Conservation (phyloP, 108 stramenopile genomes). For the Fragilariopsis cylindrus region DNA sequence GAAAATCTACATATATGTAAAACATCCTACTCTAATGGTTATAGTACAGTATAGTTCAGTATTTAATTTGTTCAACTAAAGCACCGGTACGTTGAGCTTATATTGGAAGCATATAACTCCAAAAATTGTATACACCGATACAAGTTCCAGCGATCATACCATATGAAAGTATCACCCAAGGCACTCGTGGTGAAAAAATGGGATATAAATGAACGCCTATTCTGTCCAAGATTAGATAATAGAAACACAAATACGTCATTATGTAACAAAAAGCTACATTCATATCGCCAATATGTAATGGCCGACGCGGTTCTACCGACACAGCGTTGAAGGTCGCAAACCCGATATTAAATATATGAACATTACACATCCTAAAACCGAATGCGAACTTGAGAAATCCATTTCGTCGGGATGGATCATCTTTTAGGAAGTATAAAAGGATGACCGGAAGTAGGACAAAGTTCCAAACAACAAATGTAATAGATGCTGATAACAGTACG, state of each 20-base stretch:
- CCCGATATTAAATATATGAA: conserved; percentile 74
- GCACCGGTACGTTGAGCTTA: too few relatives aligned
- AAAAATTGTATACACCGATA: conserved; percentile 24
- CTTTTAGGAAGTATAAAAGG: conserved; percentile 41
- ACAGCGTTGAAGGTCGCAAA: conserved; percentile 52
- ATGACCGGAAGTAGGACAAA: conserved; percentile 71
- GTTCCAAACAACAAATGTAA: conserved; percentile 83
- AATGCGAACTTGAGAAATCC: conserved; percentile 61
- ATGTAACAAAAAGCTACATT: conserved; percentile 46
- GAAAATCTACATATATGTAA: too few relatives aligned
- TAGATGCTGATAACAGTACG: conserved; percentile 55
- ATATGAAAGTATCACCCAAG: conserved; percentile 39
- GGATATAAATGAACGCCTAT: conserved; percentile 83
- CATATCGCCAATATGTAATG: conserved; percentile 58
- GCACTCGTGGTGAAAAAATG: conserved; percentile 66
- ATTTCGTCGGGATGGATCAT: conserved; percentile 36
- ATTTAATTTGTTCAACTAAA: too few relatives aligned
- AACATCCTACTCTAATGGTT: too few relatives aligned
- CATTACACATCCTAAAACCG: conserved; percentile 63
- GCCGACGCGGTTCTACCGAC: conserved; percentile 39
- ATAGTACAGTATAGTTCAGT: too few relatives aligned
- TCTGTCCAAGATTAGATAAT: conserved; percentile 78
- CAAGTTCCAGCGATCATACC: conserved; percentile 33
- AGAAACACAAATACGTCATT: conserved; percentile 53
- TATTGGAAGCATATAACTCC: conserved; percentile 1